Conservation (phyloP, 345 rosid genomes). For the Microthlaspi erraticum region DNA sequence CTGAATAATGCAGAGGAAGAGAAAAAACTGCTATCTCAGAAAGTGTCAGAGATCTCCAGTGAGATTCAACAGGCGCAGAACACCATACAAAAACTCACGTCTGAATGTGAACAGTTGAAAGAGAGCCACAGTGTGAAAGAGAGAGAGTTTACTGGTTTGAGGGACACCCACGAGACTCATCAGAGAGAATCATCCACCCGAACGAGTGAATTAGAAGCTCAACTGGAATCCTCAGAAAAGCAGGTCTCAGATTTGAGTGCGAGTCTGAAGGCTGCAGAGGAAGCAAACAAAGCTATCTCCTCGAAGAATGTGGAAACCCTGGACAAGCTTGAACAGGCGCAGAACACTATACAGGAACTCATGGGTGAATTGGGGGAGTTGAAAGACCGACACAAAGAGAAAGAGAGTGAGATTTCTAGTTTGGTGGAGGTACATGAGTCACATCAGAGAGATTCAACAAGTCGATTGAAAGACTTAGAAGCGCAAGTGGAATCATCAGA, state of each 20-base stretch:
- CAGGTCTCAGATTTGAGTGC: constrained; percentile 51
- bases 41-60: constrained; percentile 52
- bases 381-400: constrained; percentile 43
- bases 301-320: constrained; percentile 54
- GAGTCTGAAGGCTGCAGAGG: constrained; percentile 50
- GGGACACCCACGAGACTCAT: constrained; percentile 55
- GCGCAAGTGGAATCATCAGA: constrained; percentile 52
- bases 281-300: constrained; percentile 61
- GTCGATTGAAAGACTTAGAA: constrained; percentile 11
- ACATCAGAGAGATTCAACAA: constrained; percentile 20
- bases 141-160: constrained; percentile 54
- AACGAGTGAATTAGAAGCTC: constrained; percentile 35
- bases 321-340: constrained; percentile 55
- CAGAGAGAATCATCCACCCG: constrained; percentile 57
- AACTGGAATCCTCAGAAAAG: constrained; percentile 60
- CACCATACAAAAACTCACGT: constrained; percentile 47
- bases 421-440: constrained; percentile 23
- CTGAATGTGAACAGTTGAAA: constrained; percentile 55
- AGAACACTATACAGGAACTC: constrained; percentile 48
- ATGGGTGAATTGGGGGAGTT: constrained; percentile 50
- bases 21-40: constrained; percentile 54
- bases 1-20: constrained; percentile 57
- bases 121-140: constrained; percentile 58
- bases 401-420: constrained; percentile 19
- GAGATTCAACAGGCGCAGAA: constrained; percentile 59